Evolutionary conservation across 2,329 filamentous ascomycete species (phyloP).

Genomic region (Clarireedia hainanense): DNA sequence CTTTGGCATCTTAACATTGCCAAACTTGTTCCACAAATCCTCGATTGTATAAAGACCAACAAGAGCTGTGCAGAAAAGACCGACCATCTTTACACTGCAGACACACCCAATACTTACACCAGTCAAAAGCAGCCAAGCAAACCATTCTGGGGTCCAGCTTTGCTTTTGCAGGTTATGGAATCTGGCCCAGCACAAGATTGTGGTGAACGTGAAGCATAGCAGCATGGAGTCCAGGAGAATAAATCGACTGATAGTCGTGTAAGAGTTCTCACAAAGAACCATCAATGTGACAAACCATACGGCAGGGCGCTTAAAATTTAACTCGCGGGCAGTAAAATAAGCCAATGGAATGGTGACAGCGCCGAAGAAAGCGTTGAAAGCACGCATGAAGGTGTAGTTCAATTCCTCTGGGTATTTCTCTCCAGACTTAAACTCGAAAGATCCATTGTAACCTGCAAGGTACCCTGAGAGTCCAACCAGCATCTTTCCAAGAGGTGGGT

Average conservation of each 20-base stretch:
- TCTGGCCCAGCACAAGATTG: slow-evolving; percentile 92
- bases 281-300: slow-evolving; percentile 95
- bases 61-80: slow-evolving; percentile 88
- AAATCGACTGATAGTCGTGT: slow-evolving; percentile 97
- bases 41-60: slow-evolving; percentile 94
- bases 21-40: slow-evolving; percentile 97
- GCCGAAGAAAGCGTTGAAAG: slow-evolving; percentile 94
- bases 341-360: slow-evolving; percentile 87
- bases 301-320: slow-evolving; percentile 76
- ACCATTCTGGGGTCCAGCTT: slow-evolving; percentile 89
- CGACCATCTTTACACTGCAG: slow-evolving; percentile 97
- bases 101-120: slow-evolving; percentile 96
- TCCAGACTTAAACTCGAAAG: slow-evolving; percentile 98
- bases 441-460: slow-evolving; percentile 95
- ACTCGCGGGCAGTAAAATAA: slow-evolving; percentile 88
- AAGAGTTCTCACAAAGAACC: slow-evolving; percentile 98
- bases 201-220: slow-evolving; percentile 96
- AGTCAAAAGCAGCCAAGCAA: slow-evolving; percentile 86
- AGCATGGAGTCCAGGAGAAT: slow-evolving; percentile 98
- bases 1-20: slow-evolving; percentile 83
- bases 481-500: slow-evolving; percentile 96
- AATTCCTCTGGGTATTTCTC: slow-evolving; percentile 90
- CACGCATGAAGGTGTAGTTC: slow-evolving; percentile 96
- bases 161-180: slow-evolving; percentile 84
- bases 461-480: slow-evolving; percentile 94